Percentiles rank a stretch among this genome's conserved stretches.
phyloP scores from a whole-genome alignment of 306 rosid genomes.

The Biancaea sappan region DNA sequence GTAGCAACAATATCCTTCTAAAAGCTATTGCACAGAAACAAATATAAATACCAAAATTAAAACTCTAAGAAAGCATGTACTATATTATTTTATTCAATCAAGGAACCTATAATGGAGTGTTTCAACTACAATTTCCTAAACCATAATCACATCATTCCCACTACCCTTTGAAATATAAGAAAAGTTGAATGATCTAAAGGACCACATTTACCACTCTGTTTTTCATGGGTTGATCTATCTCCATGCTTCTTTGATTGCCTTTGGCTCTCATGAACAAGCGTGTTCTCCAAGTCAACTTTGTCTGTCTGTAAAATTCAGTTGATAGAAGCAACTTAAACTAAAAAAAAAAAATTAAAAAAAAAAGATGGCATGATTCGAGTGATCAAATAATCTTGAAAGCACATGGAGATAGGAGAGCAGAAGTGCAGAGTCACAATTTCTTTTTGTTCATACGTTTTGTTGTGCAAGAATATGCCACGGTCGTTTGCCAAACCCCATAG shows the following conservation, averaged over 20 bases:
- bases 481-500: background rate
- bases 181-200: background rate
- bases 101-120: background rate
- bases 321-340: constrained; percentile 14
- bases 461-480: background rate
- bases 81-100: background rate
- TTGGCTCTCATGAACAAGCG: constrained; percentile 78
- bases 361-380: background rate
- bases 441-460: background rate
- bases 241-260: constrained; percentile 54
- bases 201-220: constrained; percentile 61
- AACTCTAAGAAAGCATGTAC: background rate
- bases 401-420: background rate
- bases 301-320: constrained; percentile 67
- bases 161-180: background rate
- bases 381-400: background rate
- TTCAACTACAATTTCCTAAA: background rate
- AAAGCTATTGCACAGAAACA: background rate
- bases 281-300: constrained; percentile 93
- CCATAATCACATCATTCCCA: background rate
- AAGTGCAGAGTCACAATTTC: background rate
- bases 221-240: constrained; percentile 52
- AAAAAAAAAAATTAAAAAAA: background rate
- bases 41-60: background rate
- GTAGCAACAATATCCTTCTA: background rate